Conservation (phyloP, 2,329 filamentous ascomycete species). For the Aspergillus chevalieri region DNA sequence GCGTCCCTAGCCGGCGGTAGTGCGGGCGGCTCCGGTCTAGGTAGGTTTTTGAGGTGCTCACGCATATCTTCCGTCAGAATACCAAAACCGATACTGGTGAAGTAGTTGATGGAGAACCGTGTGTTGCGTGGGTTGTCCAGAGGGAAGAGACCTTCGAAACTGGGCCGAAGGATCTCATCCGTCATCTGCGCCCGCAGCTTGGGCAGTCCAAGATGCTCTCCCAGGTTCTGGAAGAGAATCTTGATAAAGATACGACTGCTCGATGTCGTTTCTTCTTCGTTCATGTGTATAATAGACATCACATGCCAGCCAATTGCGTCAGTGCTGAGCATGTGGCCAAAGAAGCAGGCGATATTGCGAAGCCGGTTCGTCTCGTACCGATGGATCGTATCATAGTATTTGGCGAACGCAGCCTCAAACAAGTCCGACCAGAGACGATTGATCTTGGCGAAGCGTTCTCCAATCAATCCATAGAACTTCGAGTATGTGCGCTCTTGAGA, state of each 20-base stretch:
- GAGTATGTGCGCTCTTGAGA: constrained; percentile 95
- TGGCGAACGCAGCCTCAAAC: constrained; percentile 82
- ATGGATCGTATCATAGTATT: constrained; percentile 97
- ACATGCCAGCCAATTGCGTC: constrained; percentile 93
- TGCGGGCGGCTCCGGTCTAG: constrained; percentile 72
- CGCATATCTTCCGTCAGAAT: constrained; percentile 91
- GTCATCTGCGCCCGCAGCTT: constrained; percentile 69
- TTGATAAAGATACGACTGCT: constrained; percentile 98
- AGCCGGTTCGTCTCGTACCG: constrained; percentile 93
- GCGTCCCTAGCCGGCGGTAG: constrained; percentile 51
- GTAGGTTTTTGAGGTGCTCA: constrained; percentile 80
- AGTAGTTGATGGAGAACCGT: constrained; percentile 98
- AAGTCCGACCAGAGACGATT: constrained; percentile 91
- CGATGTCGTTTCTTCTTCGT: constrained; percentile 94
- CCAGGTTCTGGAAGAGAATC: constrained; percentile 89
- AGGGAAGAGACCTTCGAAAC: constrained; percentile 81
- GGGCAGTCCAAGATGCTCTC: constrained; percentile 77
- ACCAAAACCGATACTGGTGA: constrained; percentile 96
- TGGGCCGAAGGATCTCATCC: constrained; percentile 71
- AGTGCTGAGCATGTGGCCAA: constrained; percentile 80
- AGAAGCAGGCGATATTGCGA: constrained; percentile 91
- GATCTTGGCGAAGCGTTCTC: constrained; percentile 90
- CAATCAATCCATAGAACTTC: constrained; percentile 93
- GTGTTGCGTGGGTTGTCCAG: constrained; percentile 83
- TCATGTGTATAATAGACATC: constrained; percentile 76